Evolutionary conservation across 2,329 filamentous ascomycete species (phyloP).

Genomic region (Magnaporthiopsis rhizophila): DNA sequence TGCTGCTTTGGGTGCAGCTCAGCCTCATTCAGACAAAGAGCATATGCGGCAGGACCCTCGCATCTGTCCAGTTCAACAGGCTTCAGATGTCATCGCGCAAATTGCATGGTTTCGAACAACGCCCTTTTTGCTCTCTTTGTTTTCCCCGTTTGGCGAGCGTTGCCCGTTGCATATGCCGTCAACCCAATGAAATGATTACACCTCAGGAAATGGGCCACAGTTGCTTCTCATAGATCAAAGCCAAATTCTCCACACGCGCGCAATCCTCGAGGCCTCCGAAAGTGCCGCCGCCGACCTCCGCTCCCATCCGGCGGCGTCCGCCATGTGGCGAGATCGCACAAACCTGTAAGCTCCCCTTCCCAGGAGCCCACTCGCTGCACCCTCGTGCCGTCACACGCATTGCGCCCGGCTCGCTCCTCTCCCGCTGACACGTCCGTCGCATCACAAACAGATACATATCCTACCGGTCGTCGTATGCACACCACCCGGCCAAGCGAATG

Average conservation of each 20-base stretch:
- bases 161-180: not conserved
- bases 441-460: conserved; percentile 61
- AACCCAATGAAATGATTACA: not conserved
- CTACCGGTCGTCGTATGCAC: conserved; percentile 96
- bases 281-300: conserved; percentile 4
- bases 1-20: not conserved
- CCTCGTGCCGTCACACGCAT: conserved; percentile 11
- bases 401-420: not conserved
- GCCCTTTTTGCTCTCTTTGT: not conserved
- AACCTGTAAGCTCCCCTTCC: conserved; percentile 66
- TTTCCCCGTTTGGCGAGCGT: not conserved
- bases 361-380: conserved; percentile 12
- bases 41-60: not conserved
- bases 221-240: not conserved
- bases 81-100: not conserved
- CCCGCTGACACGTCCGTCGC: conserved; percentile 6
- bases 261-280: not conserved
- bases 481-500: conserved; percentile 82
- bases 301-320: conserved; percentile 39
- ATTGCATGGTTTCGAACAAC: not conserved
- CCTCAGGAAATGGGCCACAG: not conserved
- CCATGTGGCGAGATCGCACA: conserved; percentile 98
- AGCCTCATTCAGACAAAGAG: not conserved
- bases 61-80: not conserved
- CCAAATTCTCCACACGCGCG: not conserved